Conservation (phyloP, 2,329 filamentous ascomycete genomes). For the Colletotrichum destructivum region DNA sequence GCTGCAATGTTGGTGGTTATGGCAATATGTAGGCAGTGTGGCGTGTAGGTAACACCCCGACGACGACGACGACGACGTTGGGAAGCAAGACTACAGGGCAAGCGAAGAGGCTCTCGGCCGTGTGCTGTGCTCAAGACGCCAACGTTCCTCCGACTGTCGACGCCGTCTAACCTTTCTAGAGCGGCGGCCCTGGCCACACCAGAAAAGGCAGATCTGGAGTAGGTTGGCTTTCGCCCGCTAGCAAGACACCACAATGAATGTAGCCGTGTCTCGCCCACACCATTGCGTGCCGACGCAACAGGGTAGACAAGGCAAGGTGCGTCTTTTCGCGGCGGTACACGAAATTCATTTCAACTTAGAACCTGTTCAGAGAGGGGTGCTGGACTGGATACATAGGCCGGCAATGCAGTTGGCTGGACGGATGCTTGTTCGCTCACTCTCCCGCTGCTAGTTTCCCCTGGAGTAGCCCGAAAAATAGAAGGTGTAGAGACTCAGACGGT, state of each 20-base stretch:
- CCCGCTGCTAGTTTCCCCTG: background rate
- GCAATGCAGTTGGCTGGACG: no score
- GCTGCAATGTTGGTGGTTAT: background rate
- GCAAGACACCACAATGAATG: background rate
- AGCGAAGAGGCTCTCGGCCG: constrained; percentile 2
- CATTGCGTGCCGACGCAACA: background rate
- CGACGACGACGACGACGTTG: background rate
- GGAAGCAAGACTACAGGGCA: constrained; percentile 2
- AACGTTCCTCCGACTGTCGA: no score
- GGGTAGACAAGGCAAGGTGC: background rate
- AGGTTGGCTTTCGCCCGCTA: background rate
- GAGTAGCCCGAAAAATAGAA: background rate
- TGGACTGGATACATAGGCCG: no score
- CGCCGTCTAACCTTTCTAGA: background rate
- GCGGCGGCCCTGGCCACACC: background rate
- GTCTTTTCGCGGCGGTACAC: background rate
- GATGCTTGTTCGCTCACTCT: background rate
- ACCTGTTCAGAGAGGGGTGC: no score
- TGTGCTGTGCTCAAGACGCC: no score
- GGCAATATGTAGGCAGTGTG: background rate
- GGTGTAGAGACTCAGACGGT: background rate
- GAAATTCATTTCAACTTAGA: background rate
- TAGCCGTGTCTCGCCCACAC: constrained; percentile 3
- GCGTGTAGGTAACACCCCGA: background rate
- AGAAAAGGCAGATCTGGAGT: background rate